Evolutionary conservation across 2,329 filamentous ascomycete species (phyloP), one percentile per base, ranked within the genome.

Genomic region (Pseudocercospora eumusae): DNA sequence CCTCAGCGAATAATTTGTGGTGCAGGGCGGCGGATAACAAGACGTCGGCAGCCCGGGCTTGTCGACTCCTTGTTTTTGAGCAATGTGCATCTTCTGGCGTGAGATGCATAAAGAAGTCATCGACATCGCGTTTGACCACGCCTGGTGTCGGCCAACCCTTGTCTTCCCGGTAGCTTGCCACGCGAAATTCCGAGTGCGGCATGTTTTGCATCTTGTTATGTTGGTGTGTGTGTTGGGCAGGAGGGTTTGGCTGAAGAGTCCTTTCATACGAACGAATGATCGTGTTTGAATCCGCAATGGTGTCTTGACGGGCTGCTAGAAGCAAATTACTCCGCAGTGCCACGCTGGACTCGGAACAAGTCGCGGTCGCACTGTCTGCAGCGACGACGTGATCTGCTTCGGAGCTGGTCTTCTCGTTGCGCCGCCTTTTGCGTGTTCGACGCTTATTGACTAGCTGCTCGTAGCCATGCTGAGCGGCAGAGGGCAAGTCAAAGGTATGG

Each of bases 401-500:
- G 20, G 15, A 7, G 18, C 44, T 47, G 44, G 20, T 47, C n/a
- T 47, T 40, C 36, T 11, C 36, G 15, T 47, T 47, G 44, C 44
- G 23, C 44, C 23, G 44, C 20, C 23, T 47, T 23, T 47, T 47
- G 20, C 44, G 11, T 53, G 8, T 25, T 18, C 23, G 52, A 15
- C 11, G 31, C 28, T 54, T 33, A 4, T 68, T 49, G 25, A 47
- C 54, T 13, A 67, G 21, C 47, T 65, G 60, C 49, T 57, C 66
- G 61, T 71, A 71, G n/a, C 65, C 70, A 23, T 58, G 58, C 28
- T 71, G 69, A n/a, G 72, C 69, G 6, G 66, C 61, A n/a, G 67
- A 69, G 1, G 70, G 70, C 60, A 73, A 55, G n/a, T 70, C 66
- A n/a, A 66, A 50, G 11, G 45, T 64, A 56, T 52, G 54, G 21